Conservation (phyloP, 2,329 filamentous ascomycete genomes). For the Claviceps purpurea region DNA sequence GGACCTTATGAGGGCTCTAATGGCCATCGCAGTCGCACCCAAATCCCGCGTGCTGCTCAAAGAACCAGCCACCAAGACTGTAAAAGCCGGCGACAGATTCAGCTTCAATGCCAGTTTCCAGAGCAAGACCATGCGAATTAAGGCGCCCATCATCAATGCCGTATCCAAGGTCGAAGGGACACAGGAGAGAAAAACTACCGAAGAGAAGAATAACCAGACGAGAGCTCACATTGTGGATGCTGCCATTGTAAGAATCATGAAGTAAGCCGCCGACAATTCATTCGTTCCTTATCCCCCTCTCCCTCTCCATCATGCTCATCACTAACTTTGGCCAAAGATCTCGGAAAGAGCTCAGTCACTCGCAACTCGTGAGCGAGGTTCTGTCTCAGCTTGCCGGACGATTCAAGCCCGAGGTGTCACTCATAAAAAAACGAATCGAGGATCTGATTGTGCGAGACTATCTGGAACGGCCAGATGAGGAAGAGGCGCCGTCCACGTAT, state of each 20-base stretch:
- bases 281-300: neutral
- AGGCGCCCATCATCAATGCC: slow-evolving; percentile 70
- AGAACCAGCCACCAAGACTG: slow-evolving; percentile 62
- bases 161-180: slow-evolving; percentile 75
- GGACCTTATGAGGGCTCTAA: slow-evolving; percentile 66
- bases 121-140: slow-evolving; percentile 76
- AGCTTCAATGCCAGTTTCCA: slow-evolving; percentile 70
- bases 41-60: slow-evolving; percentile 75
- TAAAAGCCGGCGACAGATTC: slow-evolving; percentile 68
- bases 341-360: slow-evolving; percentile 58
- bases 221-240: slow-evolving; percentile 61
- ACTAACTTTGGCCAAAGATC: slow-evolving; percentile 34
- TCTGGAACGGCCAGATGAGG: slow-evolving; percentile 56
- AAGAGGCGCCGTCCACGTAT: slow-evolving; percentile 50
- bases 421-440: slow-evolving; percentile 75
- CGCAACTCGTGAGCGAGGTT: slow-evolving; percentile 57
- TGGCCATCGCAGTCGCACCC: slow-evolving; percentile 67
- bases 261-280: slow-evolving; percentile 38
- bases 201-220: slow-evolving; percentile 62
- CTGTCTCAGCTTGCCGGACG: slow-evolving; percentile 53
- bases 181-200: slow-evolving; percentile 54
- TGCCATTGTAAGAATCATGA: slow-evolving; percentile 72
- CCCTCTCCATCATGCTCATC: neutral
- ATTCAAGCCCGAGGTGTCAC: slow-evolving; percentile 62
- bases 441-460: slow-evolving; percentile 66